Evolutionary conservation across 176 grass and related monocot genomes (phyloP).

Genomic region (Eragrostis curvula): DNA sequence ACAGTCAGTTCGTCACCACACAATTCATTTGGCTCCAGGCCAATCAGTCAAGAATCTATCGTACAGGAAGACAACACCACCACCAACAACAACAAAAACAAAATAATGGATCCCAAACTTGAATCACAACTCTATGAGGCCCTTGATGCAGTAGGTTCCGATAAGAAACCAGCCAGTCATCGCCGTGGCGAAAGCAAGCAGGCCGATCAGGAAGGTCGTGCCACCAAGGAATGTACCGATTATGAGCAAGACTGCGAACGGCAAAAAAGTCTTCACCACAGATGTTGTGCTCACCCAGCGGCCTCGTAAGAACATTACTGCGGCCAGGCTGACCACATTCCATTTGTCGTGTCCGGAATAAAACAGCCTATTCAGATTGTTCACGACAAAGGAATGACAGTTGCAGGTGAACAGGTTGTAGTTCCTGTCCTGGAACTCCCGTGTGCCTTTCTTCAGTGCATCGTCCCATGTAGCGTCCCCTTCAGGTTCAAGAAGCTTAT

Average conservation of each 20-base stretch:
- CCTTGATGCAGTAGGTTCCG: conserved; percentile 87
- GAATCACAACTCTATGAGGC: conserved; percentile 74
- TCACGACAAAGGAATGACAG: conserved; percentile 91
- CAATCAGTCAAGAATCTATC: background rate
- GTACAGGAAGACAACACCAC: background rate
- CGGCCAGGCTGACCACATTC: conserved; percentile 87
- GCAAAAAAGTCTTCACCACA: conserved; percentile 60
- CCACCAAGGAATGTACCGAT: conserved; percentile 61
- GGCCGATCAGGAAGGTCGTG: conserved; percentile 49
- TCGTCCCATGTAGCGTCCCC: conserved; percentile 67
- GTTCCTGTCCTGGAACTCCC: conserved; percentile 81
- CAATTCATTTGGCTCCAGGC: background rate
- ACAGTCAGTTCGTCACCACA: background rate
- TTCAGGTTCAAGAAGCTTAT: conserved; percentile 63
- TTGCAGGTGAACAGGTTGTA: conserved; percentile 98
- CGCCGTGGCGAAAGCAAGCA: conserved; percentile 46
- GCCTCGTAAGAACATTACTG: conserved; percentile 67
- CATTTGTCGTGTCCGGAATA: conserved; percentile 70
- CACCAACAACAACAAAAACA: background rate
- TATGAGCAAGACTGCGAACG: conserved; percentile 50
- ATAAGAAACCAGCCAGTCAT: conserved; percentile 82
- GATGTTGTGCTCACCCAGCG: conserved; percentile 63
- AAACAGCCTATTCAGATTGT: conserved; percentile 79
- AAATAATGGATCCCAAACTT: background rate
- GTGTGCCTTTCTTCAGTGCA: conserved; percentile 65